Base-by-base conservation (phyloP, 306 rosid species). In the Styphnolobium japonicum region DNA sequence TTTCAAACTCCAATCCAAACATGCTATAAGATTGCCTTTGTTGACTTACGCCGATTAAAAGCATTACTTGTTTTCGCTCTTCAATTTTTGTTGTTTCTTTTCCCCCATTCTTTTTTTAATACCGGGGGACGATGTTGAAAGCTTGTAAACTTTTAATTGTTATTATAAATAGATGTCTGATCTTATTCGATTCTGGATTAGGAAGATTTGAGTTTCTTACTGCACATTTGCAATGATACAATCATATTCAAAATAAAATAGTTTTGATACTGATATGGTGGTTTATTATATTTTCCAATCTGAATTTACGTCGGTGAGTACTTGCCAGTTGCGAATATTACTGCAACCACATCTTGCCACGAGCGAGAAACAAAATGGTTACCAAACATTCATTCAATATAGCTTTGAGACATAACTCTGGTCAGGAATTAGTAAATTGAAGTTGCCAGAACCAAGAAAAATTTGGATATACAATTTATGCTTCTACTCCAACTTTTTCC, bases 81-180 rank as follows among this genome's bases (percentile, higher is more conserved):
- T 71, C 73, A 75, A 18, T 23, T 75, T 53, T 64, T 76, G 45
- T 74, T 46, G 45, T 42, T 75, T 36, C 33, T 29, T 75, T 81
- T 79, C 78, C 83, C 88, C 81, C 45, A 22, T 23, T 42, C 4
- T 7, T 67, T 66, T 77, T 68, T 10, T 56, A 68, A 71, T 64
- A 77, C 67, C 12, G 42, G 86, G 83, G 82, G 81, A 73, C 51
- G 81, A 73, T 52, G 67, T 40, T 42, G 81, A 74, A 80, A 63
- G 79, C 78, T 80, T 83, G 88, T 83, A 85, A 57, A 73, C 21
- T 29, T 53, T 76, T 29, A 72, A 67, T 65, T 34, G 18, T 45
- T 77, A 39, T 37, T 40, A 66, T 70, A 75, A 71, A 76, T 55
- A 85, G 53, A 67, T 58, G 31, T 64, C 34, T 61, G n/a, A n/a